These are phyloP conservation scores for Paracoccidioides brasiliensis DNA, from an alignment of 2,329 filamentous ascomycete species.

Conservation along the genomic window DNA sequence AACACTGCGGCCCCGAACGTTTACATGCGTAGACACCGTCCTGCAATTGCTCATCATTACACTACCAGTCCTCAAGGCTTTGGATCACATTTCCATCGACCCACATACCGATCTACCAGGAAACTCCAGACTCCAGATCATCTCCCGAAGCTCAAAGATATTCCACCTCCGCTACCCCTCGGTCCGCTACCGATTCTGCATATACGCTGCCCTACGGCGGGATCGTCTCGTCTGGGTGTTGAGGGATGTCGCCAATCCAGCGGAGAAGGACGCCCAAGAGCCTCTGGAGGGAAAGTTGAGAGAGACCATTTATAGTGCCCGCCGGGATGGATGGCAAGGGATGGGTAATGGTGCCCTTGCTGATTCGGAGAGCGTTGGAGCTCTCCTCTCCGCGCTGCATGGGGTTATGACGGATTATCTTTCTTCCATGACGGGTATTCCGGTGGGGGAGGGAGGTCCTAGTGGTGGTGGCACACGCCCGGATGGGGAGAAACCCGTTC, in stretches of 20 bases:
- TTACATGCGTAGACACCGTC: conserved; percentile 15
- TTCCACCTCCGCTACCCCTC: conserved; percentile 26
- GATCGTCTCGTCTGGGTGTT: conserved; percentile 24
- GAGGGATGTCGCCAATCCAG: conserved; percentile 16
- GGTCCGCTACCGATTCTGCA: conserved; percentile 21
- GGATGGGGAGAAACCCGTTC: neutral
- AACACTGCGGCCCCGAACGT: conserved; percentile 11
- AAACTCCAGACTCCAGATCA: conserved; percentile 20
- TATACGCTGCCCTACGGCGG: conserved; percentile 18
- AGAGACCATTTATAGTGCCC: conserved; percentile 24
- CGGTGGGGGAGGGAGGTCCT: neutral
- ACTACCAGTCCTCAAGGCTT: conserved; percentile 24
- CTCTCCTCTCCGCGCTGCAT: conserved; percentile 17
- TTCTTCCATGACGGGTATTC: neutral
- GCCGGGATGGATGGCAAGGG: conserved; percentile 29
- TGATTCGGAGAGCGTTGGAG: conserved; percentile 20
- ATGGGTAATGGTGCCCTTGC: conserved; percentile 27
- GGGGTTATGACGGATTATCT: conserved; percentile 7
- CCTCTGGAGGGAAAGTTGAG: conserved; percentile 15
- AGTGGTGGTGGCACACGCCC: neutral
- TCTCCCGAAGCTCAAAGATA: conserved; percentile 23
- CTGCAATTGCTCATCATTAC: conserved; percentile 24
- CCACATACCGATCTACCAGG: conserved; percentile 11
- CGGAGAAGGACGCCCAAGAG: conserved; percentile 10
- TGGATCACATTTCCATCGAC: conserved; percentile 24